Conservation (phyloP, 176 grass and related monocot species). For the Microstegium vimineum region DNA sequence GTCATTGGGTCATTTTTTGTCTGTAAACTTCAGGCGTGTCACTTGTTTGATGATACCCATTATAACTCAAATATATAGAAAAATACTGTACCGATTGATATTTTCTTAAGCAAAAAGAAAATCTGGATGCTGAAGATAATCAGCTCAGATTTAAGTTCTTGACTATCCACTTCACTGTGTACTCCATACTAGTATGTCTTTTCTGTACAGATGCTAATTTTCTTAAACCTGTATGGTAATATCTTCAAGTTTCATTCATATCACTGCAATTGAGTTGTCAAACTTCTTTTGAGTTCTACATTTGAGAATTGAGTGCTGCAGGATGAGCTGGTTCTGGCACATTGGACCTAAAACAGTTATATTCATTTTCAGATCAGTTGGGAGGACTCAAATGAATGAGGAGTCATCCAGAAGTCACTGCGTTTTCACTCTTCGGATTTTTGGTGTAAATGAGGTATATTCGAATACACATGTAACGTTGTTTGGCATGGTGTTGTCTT, state of each 20-base stretch:
- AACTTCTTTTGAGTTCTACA: neutral
- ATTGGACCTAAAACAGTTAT: neutral
- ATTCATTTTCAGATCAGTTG: slow-evolving; percentile 58
- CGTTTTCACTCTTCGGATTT: slow-evolving; percentile 84
- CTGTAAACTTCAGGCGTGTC: neutral
- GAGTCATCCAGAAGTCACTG: slow-evolving; percentile 94
- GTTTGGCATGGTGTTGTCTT: neutral
- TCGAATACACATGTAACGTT: neutral
- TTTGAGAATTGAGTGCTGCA: neutral
- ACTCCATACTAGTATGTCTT: neutral
- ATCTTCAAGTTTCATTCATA: neutral
- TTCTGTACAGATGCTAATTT: neutral
- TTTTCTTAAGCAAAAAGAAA: neutral
- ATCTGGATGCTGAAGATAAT: neutral
- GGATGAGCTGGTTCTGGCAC: neutral
- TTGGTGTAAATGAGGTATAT: slow-evolving; percentile 75
- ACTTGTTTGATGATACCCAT: neutral
- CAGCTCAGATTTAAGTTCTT: neutral
- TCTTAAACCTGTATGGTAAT: too few relatives aligned
- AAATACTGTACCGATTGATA: neutral
- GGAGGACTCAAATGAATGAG: slow-evolving; percentile 87
- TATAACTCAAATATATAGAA: neutral
- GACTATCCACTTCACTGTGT: neutral
- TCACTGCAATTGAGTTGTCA: neutral
- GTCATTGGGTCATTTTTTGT: neutral